Conservation (phyloP, 2,329 filamentous ascomycete species). For the Aciculosporium take region DNA sequence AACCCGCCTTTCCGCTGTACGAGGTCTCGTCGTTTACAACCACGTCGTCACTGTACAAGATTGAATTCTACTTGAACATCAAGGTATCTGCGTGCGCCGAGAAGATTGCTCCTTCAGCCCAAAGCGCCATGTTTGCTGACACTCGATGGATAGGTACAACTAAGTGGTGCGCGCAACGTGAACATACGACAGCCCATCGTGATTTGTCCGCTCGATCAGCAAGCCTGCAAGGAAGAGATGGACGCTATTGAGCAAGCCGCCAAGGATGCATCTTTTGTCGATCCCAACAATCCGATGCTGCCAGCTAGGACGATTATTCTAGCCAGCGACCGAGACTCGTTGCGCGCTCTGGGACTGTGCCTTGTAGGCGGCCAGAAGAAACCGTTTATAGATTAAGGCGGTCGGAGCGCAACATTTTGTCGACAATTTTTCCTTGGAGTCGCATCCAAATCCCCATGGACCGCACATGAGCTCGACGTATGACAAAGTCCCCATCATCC, state of each 20-base stretch:
- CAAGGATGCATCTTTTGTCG: conserved; percentile 78
- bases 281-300: conserved; percentile 82
- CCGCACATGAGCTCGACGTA: not conserved
- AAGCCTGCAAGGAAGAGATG: conserved; percentile 96
- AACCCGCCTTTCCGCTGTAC: conserved; percentile 79
- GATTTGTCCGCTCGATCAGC: conserved; percentile 88
- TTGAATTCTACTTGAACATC: conserved; percentile 89
- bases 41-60: conserved; percentile 87
- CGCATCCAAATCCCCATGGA: not conserved
- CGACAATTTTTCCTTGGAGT: not conserved
- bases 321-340: conserved; percentile 54
- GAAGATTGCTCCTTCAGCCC: not conserved
- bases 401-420: not conserved
- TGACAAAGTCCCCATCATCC: not conserved
- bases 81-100: conserved; percentile 45
- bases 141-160: conserved; percentile 50
- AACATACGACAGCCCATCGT: conserved; percentile 82
- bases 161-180: conserved; percentile 81
- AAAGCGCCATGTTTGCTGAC: conserved; percentile 10
- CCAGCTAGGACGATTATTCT: conserved; percentile 72
- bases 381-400: conserved; percentile 45
- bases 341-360: conserved; percentile 48
- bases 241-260: conserved; percentile 93
- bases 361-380: conserved; percentile 51
- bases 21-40: conserved; percentile 86